Evolutionary conservation across 352 stramenopile species (phyloP).

Genomic region (Globisporangium solare): DNA sequence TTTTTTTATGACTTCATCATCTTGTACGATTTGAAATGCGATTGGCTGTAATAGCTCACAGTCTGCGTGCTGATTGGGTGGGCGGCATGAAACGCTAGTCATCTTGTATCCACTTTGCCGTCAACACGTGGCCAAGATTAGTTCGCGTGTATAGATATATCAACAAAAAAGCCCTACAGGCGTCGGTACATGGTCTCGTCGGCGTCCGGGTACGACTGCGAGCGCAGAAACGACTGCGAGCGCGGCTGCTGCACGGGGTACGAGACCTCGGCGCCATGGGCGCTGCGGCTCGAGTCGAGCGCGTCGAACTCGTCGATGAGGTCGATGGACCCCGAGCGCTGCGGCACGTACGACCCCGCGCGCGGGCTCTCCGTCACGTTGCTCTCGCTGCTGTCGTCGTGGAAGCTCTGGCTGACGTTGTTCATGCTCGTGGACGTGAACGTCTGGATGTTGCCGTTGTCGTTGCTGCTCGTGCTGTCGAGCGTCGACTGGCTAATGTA

Average conservation of each 20-base stretch:
- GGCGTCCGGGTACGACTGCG: conserved; percentile 64
- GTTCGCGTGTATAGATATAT: too few relatives aligned
- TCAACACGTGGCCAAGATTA: too few relatives aligned
- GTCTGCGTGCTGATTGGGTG: too few relatives aligned
- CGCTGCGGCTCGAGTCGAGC: conserved; percentile 27
- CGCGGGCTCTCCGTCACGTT: conserved; percentile 13
- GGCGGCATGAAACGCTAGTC: too few relatives aligned
- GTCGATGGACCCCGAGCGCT: conserved; percentile 45
- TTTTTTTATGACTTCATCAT: too few relatives aligned
- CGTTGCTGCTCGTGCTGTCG: conserved; percentile 9
- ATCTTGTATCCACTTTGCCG: too few relatives aligned
- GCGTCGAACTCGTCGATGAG: conserved; percentile 46
- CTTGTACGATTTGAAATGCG: too few relatives aligned
- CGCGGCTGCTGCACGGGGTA: conserved; percentile 52
- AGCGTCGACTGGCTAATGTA: conserved; percentile 16
- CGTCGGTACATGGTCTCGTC: conserved; percentile 54
- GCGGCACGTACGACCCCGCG: conserved; percentile 16
- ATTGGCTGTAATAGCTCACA: too few relatives aligned
- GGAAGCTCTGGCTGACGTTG: background rate
- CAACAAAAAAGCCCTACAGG: too few relatives aligned
- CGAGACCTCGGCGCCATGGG: conserved; percentile 28
- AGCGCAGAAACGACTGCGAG: conserved; percentile 70
- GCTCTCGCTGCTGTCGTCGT: background rate
- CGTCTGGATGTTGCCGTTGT: conserved; percentile 5
- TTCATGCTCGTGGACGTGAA: background rate